A percentile compares a stretch with the other conserved stretches of the same genome.
These are phyloP conservation scores for Coemansia sp. DNA, from an alignment of 192 early-diverging fungal species.

Conservation along the genomic window DNA sequence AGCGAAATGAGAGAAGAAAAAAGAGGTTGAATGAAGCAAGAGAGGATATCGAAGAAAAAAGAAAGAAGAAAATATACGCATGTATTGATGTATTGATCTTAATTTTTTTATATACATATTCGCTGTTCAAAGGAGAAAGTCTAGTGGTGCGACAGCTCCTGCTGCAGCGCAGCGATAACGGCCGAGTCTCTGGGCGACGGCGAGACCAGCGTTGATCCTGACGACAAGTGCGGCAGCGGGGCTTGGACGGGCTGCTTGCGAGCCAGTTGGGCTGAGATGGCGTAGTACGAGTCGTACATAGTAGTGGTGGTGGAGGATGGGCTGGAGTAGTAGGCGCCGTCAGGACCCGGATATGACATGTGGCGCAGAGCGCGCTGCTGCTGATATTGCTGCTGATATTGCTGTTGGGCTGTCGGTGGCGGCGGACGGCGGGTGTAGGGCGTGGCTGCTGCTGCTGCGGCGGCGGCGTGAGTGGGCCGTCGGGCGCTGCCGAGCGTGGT, in stretches of 20 bases:
- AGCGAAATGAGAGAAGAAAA: neutral
- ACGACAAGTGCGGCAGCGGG: slow-evolving; percentile 17
- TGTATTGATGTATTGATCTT: too few species aligned
- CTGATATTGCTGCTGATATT: too few species aligned
- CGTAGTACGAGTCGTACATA: slow-evolving; percentile 13
- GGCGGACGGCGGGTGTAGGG: neutral
- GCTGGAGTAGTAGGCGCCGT: slow-evolving; percentile 42
- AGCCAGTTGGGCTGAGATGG: neutral
- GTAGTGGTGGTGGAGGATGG: too few species aligned
- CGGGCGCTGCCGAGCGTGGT: neutral
- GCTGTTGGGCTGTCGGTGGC: slow-evolving; percentile 7
- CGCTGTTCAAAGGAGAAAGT: too few species aligned
- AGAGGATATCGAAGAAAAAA: neutral
- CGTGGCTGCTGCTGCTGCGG: too few species aligned
- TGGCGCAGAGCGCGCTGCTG: slow-evolving; percentile 10
- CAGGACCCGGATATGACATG: slow-evolving; percentile 57
- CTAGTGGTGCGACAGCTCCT: slow-evolving; percentile 14
- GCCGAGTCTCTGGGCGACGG: slow-evolving; percentile 40
- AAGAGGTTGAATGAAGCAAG: neutral
- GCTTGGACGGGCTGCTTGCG: neutral
- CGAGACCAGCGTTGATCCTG: slow-evolving; percentile 47
- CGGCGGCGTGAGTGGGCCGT: neutral
- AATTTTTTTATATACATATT: too few species aligned
- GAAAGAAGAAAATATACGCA: too few species aligned
- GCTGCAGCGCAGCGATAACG: slow-evolving; percentile 22